These are phyloP conservation scores for Fusarium fracticaudum DNA, from an alignment of 2,329 filamentous ascomycete genomes.

Conservation along the genomic window DNA sequence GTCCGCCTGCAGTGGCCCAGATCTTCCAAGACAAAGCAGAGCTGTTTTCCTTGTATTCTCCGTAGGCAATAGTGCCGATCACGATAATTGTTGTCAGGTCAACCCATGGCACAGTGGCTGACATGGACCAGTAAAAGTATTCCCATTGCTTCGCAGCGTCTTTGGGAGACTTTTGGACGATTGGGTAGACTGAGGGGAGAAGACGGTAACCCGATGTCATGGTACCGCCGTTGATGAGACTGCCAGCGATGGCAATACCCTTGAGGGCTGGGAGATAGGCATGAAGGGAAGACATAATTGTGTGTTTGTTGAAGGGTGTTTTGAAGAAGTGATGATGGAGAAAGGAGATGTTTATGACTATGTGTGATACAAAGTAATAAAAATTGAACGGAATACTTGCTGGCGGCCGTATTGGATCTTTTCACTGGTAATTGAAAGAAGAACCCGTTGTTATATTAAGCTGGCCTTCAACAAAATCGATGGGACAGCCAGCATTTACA, in stretches of 20 bases:
- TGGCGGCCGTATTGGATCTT: accelerated
- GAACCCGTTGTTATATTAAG: neutral
- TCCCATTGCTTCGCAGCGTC: slow-evolving; percentile 33
- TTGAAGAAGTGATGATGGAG: accelerated
- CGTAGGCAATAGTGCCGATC: slow-evolving; percentile 16
- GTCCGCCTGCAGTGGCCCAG: neutral
- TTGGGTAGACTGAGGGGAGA: slow-evolving; percentile 25
- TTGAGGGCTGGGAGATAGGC: slow-evolving; percentile 16
- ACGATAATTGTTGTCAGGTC: slow-evolving; percentile 25
- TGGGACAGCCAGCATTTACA: neutral
- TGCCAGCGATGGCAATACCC: slow-evolving; percentile 28
- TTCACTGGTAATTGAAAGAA: neutral
- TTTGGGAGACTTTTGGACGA: slow-evolving; percentile 13
- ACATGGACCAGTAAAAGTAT: slow-evolving; percentile 31
- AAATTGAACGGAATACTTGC: no score
- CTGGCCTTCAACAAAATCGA: accelerated
- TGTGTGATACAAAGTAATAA: neutral
- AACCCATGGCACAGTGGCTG: slow-evolving; percentile 23
- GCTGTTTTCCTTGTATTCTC: neutral
- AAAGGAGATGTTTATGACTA: neutral
- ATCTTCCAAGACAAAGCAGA: neutral
- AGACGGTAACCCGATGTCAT: slow-evolving; percentile 34
- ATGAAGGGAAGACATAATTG: neutral
- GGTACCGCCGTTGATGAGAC: slow-evolving; percentile 28
- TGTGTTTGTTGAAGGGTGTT: no score